A percentile compares a stretch with the other conserved stretches of the same genome.
Evolutionary conservation across 2,329 filamentous ascomycete species (phyloP).

Genomic region (Curvularia lunata): DNA sequence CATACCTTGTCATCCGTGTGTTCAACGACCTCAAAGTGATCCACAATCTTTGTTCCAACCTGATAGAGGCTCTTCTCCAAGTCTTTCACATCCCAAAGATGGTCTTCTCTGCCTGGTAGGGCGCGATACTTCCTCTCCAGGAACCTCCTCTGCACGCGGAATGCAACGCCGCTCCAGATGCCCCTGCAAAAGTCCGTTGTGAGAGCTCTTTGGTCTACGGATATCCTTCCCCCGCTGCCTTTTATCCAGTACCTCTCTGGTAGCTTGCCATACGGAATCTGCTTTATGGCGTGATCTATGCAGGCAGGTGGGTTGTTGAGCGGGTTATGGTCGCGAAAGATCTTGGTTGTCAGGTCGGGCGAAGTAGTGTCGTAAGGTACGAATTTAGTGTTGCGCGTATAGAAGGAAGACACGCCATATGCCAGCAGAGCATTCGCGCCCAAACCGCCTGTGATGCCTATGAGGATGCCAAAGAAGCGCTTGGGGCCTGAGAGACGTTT

Average conservation of each 20-base stretch:
- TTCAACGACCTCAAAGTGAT: slow-evolving; percentile 53
- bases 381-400: slow-evolving; percentile 46
- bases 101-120: slow-evolving; percentile 37
- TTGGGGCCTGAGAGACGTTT: slow-evolving; percentile 38
- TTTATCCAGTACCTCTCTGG: slow-evolving; percentile 30
- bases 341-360: slow-evolving; percentile 34
- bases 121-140: slow-evolving; percentile 46
- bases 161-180: slow-evolving; percentile 48
- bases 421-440: slow-evolving; percentile 40
- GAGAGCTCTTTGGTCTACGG: slow-evolving; percentile 36
- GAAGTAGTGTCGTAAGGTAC: slow-evolving; percentile 42
- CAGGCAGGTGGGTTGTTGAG: slow-evolving; percentile 41
- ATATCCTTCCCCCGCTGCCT: slow-evolving; percentile 22
- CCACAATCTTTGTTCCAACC: slow-evolving; percentile 47
- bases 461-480: slow-evolving; percentile 40
- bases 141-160: slow-evolving; percentile 44
- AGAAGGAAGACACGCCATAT: slow-evolving; percentile 46
- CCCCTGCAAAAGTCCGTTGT: slow-evolving; percentile 49
- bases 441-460: slow-evolving; percentile 41
- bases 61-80: slow-evolving; percentile 42
- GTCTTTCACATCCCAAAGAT: slow-evolving; percentile 47
- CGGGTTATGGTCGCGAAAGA: slow-evolving; percentile 42
- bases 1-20: slow-evolving; percentile 45
- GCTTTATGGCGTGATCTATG: slow-evolving; percentile 48
- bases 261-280: slow-evolving; percentile 44